Conservation (phyloP, 129 eudicot species). For the Deinandra increscens region DNA sequence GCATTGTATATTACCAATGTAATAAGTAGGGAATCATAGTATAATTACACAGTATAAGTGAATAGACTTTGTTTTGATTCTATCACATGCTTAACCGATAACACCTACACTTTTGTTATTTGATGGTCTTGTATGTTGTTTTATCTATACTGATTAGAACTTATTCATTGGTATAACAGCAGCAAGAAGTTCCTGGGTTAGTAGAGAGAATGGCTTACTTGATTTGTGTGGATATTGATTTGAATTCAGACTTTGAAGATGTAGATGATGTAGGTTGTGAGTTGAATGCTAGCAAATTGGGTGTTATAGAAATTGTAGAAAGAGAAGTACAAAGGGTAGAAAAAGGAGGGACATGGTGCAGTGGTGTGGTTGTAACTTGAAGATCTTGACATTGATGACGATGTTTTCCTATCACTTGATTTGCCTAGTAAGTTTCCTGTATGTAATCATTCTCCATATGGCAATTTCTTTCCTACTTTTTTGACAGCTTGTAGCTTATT, state of each 20-base stretch:
- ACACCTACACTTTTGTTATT: not conserved
- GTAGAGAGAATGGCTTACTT: slow-evolving; percentile 91
- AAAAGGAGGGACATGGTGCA: slow-evolving; percentile 49
- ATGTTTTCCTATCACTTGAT: slow-evolving; percentile 60
- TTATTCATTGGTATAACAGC: slow-evolving; percentile 42
- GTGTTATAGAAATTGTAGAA: slow-evolving; percentile 49
- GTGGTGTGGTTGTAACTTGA: slow-evolving; percentile 93
- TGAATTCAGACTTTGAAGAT: slow-evolving; percentile 51
- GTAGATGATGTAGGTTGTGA: slow-evolving; percentile 25
- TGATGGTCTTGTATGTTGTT: not conserved
- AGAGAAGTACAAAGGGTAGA: slow-evolving; percentile 54
- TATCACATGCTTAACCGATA: not conserved
- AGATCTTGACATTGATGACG: slow-evolving; percentile 80
- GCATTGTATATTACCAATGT: no score
- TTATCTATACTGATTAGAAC: not conserved
- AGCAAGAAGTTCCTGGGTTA: slow-evolving; percentile 91
- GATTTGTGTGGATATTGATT: slow-evolving; percentile 86
- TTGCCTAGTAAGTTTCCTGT: slow-evolving; percentile 88
- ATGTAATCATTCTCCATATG: slow-evolving; percentile 25
- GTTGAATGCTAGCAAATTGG: slow-evolving; percentile 34
- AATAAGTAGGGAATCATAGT: no score
- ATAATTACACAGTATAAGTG: no score
- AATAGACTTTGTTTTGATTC: not conserved
- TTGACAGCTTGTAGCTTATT: not conserved
- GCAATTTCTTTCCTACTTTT: not conserved